Evolutionary conservation across 192 early-diverging fungal genomes (phyloP), one percentile per base, ranked within the genome.

Genomic region (Ramicandelaber brevisporus): DNA sequence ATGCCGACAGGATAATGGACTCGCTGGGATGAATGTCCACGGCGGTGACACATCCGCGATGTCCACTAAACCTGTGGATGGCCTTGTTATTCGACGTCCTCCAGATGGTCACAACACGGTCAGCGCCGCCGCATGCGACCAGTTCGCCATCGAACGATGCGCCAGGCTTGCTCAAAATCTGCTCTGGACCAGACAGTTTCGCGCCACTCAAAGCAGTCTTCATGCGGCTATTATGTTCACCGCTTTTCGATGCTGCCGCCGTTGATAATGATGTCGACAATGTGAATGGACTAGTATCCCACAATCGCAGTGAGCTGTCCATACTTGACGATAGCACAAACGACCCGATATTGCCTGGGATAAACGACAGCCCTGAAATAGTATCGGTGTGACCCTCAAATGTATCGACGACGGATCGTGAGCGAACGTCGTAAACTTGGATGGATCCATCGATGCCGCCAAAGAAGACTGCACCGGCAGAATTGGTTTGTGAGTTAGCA

Each of bases 231-330:
- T n/a, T n/a, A n/a, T n/a, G n/a, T n/a, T n/a, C n/a, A n/a, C n/a
- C n/a, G n/a, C n/a, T n/a, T n/a, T n/a, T n/a, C n/a, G n/a, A n/a
- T n/a, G n/a, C n/a, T n/a, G n/a, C n/a, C n/a, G n/a, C n/a, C n/a
- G n/a, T n/a, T n/a, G n/a, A n/a, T n/a, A n/a, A n/a, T n/a, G n/a
- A n/a, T n/a, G n/a, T n/a, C 59, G 26, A 72, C 43, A 82, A 65
- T 4, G 53, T 53, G 30, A 79, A 84, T 2, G 79, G 83, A 26
- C 73, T 74, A 1, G 82, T 57, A 52, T 88, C 76, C 83, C 83
- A 88, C 8, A 79, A 61, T 11, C 70, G 49, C 1, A 75, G 74
- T 25, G 79, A 78, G 42, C 80, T 84, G 48, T 89, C 85, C 85
- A 84, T 81, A 1, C 65, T 51, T 39, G 78, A 82, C 10, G 68